Conservation (phyloP, 495 filamentous ascomycete species). For the Cercophora scortea region DNA sequence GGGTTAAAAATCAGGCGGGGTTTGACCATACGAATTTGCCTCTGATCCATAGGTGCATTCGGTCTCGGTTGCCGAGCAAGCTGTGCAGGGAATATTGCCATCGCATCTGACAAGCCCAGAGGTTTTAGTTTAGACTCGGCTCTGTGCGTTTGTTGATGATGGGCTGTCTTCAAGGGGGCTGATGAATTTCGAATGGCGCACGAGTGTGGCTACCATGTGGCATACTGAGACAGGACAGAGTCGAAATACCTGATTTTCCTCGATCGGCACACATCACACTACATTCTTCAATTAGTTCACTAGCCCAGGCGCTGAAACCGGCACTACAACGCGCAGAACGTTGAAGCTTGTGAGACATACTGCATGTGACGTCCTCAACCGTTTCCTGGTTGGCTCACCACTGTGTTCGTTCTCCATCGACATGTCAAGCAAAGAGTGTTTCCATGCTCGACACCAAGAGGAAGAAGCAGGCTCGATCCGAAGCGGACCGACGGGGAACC, state of each 20-base stretch:
- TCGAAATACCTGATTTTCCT: slow-evolving; percentile 17
- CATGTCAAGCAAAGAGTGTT: neutral
- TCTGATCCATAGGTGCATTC: slow-evolving; percentile 26
- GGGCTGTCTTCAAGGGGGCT: too few relatives aligned
- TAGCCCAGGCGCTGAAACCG: too few relatives aligned
- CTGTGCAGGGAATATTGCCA: slow-evolving; percentile 23
- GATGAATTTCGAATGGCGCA: too few relatives aligned
- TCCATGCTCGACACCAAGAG: neutral
- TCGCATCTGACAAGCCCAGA: slow-evolving; percentile 18
- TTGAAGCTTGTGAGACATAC: slow-evolving; percentile 4
- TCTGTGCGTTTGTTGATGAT: neutral
- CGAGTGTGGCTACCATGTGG: too few relatives aligned
- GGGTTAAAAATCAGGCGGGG: neutral
- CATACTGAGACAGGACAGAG: neutral
- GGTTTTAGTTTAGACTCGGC: neutral
- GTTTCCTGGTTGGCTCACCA: slow-evolving; percentile 14
- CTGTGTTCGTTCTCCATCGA: slow-evolving; percentile 5
- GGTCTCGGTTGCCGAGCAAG: slow-evolving; percentile 18
- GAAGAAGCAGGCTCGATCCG: slow-evolving; percentile 6
- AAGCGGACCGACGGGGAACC: slow-evolving; percentile 10
- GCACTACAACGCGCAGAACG: too few relatives aligned
- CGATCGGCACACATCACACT: slow-evolving; percentile 19
- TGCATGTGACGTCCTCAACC: slow-evolving; percentile 18
- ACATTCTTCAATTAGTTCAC: neutral
- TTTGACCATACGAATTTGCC: slow-evolving; percentile 15